Percentiles rank a stretch among this genome's conserved stretches.
Conservation (phyloP, 495 filamentous ascomycete species). For the Neurospora sp. region DNA sequence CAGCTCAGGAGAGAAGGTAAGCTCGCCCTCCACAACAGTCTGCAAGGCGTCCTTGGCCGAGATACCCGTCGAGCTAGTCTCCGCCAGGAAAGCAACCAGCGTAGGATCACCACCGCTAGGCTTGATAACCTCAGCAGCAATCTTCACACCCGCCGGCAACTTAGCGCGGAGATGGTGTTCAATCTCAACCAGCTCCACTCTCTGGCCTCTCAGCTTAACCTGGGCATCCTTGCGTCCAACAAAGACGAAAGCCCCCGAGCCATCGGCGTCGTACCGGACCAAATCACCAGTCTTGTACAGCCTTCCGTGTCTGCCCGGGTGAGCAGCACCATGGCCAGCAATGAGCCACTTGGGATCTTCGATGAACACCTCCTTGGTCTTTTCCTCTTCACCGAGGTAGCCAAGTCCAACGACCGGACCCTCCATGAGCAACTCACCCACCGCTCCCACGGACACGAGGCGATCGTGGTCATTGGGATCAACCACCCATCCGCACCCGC, state of each 20-base stretch:
- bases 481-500: constrained; percentile 44
- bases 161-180: constrained; percentile 43
- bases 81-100: constrained; percentile 31
- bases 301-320: constrained; percentile 35
- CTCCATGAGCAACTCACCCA: constrained; percentile 56
- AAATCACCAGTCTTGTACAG: constrained; percentile 63
- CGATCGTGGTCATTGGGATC: constrained; percentile 40
- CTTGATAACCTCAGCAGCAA: constrained; percentile 35
- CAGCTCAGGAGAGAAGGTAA: constrained; percentile 16
- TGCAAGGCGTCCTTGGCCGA: constrained; percentile 2
- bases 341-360: constrained; percentile 39
- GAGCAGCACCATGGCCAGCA: constrained; percentile 22
- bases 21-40: constrained; percentile 7
- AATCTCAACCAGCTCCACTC: constrained; percentile 57
- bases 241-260: constrained; percentile 42
- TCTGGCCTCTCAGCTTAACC: constrained; percentile 55
- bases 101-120: constrained; percentile 28
- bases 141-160: constrained; percentile 21
- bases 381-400: constrained; percentile 37
- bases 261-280: constrained; percentile 48
- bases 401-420: constrained; percentile 42
- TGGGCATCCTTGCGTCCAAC: constrained; percentile 54
- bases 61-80: constrained; percentile 14
- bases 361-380: constrained; percentile 40
- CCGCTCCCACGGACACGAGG: constrained; percentile 46